Conservation (phyloP, 179 eudicot genomes). For the Spinacia oleracea region DNA sequence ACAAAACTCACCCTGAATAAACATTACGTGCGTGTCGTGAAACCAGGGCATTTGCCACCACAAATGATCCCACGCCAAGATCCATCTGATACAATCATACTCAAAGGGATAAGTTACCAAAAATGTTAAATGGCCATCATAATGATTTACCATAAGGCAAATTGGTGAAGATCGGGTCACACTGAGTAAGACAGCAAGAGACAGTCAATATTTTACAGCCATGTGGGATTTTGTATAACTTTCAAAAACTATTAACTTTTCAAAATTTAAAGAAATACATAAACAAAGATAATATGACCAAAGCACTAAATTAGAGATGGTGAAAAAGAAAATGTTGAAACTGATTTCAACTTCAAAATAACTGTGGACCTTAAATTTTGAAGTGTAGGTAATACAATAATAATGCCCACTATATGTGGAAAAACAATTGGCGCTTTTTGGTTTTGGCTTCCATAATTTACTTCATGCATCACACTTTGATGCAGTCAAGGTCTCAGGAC, state of each 20-base stretch:
- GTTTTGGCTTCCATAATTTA: neutral
- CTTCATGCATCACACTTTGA: neutral
- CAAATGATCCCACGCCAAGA: constrained; percentile 96
- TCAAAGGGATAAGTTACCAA: constrained; percentile 5
- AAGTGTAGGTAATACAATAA: neutral
- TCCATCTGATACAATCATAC: constrained; percentile 67
- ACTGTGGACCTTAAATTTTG: neutral
- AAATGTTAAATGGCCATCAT: neutral
- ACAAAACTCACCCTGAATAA: constrained; percentile 50
- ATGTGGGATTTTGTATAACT: too few relatives aligned
- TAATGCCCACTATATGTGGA: neutral
- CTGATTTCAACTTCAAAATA: neutral
- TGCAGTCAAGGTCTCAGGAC: neutral
- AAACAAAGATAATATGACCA: too few relatives aligned
- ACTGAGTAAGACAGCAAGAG: neutral
- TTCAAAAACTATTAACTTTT: too few relatives aligned
- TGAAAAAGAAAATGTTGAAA: neutral
- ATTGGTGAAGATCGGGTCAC: neutral
- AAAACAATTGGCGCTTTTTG: neutral
- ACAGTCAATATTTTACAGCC: neutral
- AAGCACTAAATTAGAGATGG: too few relatives aligned
- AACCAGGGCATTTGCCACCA: constrained; percentile 81
- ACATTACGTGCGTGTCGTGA: constrained; percentile 94
- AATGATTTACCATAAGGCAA: neutral
- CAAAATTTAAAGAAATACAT: too few relatives aligned